These are phyloP conservation scores for Staphylotrichum longicolle DNA, from an alignment of 495 filamentous ascomycete species.

Conservation along the genomic window DNA sequence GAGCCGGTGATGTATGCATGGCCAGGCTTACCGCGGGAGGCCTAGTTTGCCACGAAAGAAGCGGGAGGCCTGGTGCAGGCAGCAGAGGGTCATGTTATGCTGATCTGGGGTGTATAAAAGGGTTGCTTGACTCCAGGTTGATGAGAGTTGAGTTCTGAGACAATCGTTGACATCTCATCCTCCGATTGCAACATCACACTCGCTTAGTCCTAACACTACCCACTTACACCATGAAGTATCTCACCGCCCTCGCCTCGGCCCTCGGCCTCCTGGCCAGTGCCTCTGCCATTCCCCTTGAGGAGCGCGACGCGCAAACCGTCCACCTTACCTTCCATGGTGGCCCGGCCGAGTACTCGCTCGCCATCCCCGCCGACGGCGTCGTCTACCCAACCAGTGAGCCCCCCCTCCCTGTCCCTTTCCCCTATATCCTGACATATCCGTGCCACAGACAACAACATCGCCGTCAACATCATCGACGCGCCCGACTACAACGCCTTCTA, in stretches of 20 bases:
- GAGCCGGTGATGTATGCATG: neutral
- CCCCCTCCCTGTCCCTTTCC: neutral
- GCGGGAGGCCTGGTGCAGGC: neutral
- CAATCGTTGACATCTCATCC: neutral
- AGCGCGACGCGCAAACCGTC: slow-evolving; percentile 29
- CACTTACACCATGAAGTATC: slow-evolving; percentile 21
- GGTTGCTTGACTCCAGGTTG: neutral
- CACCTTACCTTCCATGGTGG: slow-evolving; percentile 34
- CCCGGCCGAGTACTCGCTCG: slow-evolving; percentile 27
- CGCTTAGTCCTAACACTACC: too few relatives aligned
- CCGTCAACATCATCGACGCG: slow-evolving; percentile 32
- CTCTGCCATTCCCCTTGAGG: slow-evolving; percentile 24
- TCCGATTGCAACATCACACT: neutral
- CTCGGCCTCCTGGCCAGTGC: slow-evolving; percentile 19
- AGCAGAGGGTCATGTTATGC: neutral
- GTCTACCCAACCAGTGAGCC: slow-evolving; percentile 26
- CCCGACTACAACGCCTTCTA: slow-evolving; percentile 32
- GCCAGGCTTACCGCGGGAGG: too few relatives aligned
- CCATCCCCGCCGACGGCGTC: slow-evolving; percentile 33
- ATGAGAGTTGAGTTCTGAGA: neutral
- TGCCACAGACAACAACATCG: slow-evolving; percentile 28
- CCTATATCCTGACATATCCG: neutral
- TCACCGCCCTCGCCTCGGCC: slow-evolving; percentile 13
- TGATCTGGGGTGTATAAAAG: neutral
- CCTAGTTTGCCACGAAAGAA: too few relatives aligned